Percentiles rank a stretch among this genome's conserved stretches.
phyloP scores from a whole-genome alignment of 2,329 filamentous ascomycete species.

The Tricladium varicosporioides region DNA sequence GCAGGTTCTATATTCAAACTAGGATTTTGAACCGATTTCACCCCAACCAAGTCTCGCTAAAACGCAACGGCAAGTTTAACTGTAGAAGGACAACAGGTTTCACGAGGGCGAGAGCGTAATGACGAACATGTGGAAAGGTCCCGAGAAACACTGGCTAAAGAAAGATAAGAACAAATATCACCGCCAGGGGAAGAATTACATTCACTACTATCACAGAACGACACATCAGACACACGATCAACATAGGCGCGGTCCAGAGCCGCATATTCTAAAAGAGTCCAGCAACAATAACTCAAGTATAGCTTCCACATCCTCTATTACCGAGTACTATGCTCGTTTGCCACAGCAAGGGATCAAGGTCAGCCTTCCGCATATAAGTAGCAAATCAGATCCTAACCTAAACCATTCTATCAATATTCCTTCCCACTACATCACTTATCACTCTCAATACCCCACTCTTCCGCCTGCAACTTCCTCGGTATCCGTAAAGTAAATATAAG shows the following conservation, averaged over 20 bases:
- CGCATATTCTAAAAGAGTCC: no score
- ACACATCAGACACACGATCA: constrained; percentile 26
- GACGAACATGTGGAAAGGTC: constrained; percentile 18
- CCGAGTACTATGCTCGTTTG: constrained; percentile 4
- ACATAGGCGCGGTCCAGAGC: constrained; percentile 19
- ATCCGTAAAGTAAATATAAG: constrained; percentile 43
- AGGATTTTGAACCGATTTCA: constrained; percentile 47
- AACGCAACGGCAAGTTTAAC: constrained; percentile 22
- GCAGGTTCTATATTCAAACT: constrained; percentile 39
- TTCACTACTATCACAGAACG: constrained; percentile 26
- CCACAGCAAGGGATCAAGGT: constrained; percentile 16
- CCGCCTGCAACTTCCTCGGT: no score
- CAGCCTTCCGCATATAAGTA: background rate
- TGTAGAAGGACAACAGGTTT: constrained; percentile 23
- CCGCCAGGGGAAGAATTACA: constrained; percentile 12
- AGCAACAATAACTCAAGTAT: no score
- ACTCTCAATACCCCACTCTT: no score
- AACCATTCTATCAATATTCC: no score
- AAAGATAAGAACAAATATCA: constrained; percentile 29
- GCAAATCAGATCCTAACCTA: no score
- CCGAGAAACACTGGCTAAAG: constrained; percentile 31
- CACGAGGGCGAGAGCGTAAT: constrained; percentile 27
- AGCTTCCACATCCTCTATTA: constrained; percentile 6
- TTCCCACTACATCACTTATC: no score
- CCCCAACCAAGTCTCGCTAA: constrained; percentile 36